Evolutionary conservation across 2,329 filamentous ascomycete genomes (phyloP).

Genomic region (Cladobotryum protrusum): DNA sequence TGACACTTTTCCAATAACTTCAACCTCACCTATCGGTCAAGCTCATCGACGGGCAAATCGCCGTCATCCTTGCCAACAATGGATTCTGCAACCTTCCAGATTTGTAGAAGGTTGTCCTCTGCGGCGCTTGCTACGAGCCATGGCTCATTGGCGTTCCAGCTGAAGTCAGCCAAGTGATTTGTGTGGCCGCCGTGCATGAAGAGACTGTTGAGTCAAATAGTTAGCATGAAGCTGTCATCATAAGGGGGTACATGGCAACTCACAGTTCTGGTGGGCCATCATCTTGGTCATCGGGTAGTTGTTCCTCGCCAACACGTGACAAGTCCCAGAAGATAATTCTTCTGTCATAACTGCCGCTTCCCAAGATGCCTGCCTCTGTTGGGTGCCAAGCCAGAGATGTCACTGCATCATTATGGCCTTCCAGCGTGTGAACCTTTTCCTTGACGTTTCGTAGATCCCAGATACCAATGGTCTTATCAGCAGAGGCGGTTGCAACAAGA

Average conservation of each 20-base stretch:
- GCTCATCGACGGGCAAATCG: slow-evolving; percentile 69
- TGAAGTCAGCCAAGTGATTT: slow-evolving; percentile 93
- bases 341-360: slow-evolving; percentile 86
- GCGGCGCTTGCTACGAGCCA: slow-evolving; percentile 95
- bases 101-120: slow-evolving; percentile 93
- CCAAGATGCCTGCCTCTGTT: slow-evolving; percentile 78
- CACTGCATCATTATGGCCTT: slow-evolving; percentile 83
- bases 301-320: slow-evolving; percentile 85
- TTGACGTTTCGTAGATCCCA: slow-evolving; percentile 94
- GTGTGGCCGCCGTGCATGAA: slow-evolving; percentile 99
- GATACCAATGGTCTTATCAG: slow-evolving; percentile 88
- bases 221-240: not conserved
- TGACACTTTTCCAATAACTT: slow-evolving; percentile 26
- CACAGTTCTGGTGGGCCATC: slow-evolving; percentile 93
- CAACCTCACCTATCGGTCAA: slow-evolving; percentile 53
- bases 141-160: slow-evolving; percentile 94
- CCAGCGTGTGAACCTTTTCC: slow-evolving; percentile 81
- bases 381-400: slow-evolving; percentile 95
- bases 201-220: slow-evolving; percentile 45
- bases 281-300: slow-evolving; percentile 88
- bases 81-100: slow-evolving; percentile 81
- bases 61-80: slow-evolving; percentile 73
- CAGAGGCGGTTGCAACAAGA: slow-evolving; percentile 85
- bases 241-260: slow-evolving; percentile 29
- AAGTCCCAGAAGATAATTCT: slow-evolving; percentile 97